Evolutionary conservation across 768 basidiomycete species (phyloP), one percentile per base, ranked within the genome.

Genomic region (Lentinula raphanica): DNA sequence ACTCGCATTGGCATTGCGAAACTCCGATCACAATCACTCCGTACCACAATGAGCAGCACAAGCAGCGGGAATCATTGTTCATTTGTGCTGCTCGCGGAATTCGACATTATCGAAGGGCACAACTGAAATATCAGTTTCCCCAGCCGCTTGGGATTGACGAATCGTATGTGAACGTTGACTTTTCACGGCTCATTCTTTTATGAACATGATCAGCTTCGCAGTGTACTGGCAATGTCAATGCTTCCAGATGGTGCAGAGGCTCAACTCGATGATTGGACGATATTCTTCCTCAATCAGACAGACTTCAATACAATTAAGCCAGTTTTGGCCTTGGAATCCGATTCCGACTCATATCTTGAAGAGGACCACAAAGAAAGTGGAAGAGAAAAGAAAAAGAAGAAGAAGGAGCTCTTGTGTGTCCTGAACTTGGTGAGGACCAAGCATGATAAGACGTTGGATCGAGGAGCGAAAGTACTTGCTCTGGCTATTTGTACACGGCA

Each of bases 201-300:
- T 38, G 31, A 49, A 48, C 36, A 56, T 51, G 35, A 60, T 66
- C 32, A 25, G 63, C 19, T 38, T 27, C 28, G n/a, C 58, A 98
- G 95, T 57, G 82, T 95, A 17, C 80, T 99, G 4, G 97, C 97
- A 3, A 96, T 96, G 76, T 82, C 96, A 60, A 99, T 99, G 97
- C 82, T 99, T 21, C 97, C 97, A 11, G 97, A 99, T 71, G 97
- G 97, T 5, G 97, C 94, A 29, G 96, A 99, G 74, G 85, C 89
- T 51, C 91, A 96, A 60, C 74, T 89, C 23, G 93, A 96, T 69
- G 97, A 98, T 72, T 98, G 95, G 95, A 98, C 97, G 5, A 86
- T 98, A 44, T 99, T 99, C 80, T 97, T 96, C 71, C 82, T 99
- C 58, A 98, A 98, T 68, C 97, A 98, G 72, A 93, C 91, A 0